Percentiles rank a stretch among this genome's conserved stretches.
These are phyloP conservation scores for Camellia oleifera DNA, from an alignment of 179 eudicot species.

Conservation along the genomic window DNA sequence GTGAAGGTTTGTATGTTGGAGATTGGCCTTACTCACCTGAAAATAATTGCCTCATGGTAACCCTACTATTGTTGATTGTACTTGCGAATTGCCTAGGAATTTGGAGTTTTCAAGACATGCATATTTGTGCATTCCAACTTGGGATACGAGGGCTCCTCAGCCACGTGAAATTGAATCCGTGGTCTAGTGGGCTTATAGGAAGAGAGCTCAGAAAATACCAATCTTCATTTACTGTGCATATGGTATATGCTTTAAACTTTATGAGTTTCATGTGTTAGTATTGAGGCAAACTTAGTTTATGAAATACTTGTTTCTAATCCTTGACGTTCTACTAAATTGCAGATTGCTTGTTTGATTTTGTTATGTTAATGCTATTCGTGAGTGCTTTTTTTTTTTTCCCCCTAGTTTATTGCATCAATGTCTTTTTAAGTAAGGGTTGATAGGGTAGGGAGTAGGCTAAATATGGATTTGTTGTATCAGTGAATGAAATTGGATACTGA, in stretches of 20 bases:
- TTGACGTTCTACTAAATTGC: no score
- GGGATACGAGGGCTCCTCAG: conserved; percentile 82
- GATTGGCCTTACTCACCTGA: conserved; percentile 77
- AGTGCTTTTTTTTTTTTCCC: no score
- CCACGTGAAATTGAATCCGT: conserved; percentile 75
- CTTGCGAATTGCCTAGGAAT: conserved; percentile 76
- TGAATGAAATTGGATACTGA: no score
- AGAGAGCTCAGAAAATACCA: conserved; percentile 62
- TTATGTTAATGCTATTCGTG: no score
- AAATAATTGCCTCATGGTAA: conserved; percentile 61
- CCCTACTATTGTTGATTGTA: conserved; percentile 84
- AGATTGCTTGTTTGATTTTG: no score
- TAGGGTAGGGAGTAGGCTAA: no score
- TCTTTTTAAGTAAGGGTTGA: no score
- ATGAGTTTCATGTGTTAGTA: background rate
- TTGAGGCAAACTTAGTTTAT: background rate
- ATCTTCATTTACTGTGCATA: conserved; percentile 85
- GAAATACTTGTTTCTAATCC: background rate
- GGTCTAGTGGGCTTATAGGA: conserved; percentile 82
- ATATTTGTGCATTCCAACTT: conserved; percentile 77
- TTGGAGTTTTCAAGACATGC: conserved; percentile 38
- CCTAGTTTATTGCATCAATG: no score
- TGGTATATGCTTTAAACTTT: conserved; percentile 52
- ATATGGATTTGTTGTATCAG: no score
- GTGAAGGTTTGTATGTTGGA: conserved; percentile 83